Evolutionary conservation across 495 filamentous ascomycete genomes (phyloP).

Genomic region (Aspergillus carlsbadensis): DNA sequence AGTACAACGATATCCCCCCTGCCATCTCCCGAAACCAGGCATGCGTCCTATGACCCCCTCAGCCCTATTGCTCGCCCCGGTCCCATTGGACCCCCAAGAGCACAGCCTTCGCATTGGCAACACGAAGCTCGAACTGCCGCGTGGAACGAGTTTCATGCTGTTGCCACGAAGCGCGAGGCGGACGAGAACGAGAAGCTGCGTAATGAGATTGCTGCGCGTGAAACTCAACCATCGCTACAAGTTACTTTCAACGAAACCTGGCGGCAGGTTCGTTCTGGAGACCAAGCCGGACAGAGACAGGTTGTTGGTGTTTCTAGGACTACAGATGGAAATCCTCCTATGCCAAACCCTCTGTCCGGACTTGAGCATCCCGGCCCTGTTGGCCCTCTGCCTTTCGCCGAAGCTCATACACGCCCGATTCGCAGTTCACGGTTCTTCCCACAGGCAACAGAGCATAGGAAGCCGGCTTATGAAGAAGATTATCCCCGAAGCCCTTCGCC

Average conservation of each 20-base stretch:
- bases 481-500: slow-evolving; percentile 55
- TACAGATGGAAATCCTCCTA: slow-evolving; percentile 27
- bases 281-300: slow-evolving; percentile 40
- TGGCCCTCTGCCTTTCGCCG: slow-evolving; percentile 38
- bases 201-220: slow-evolving; percentile 36
- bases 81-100: slow-evolving; percentile 52
- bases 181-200: slow-evolving; percentile 39
- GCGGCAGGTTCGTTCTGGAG: slow-evolving; percentile 55
- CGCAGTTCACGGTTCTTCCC: slow-evolving; percentile 76
- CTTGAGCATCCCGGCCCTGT: slow-evolving; percentile 38
- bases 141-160: slow-evolving; percentile 51
- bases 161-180: slow-evolving; percentile 42
- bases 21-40: slow-evolving; percentile 37
- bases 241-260: slow-evolving; percentile 62
- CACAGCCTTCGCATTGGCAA: slow-evolving; percentile 38
- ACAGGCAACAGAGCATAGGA: slow-evolving; percentile 42
- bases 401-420: slow-evolving; percentile 33
- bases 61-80: slow-evolving; percentile 44
- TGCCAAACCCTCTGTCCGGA: slow-evolving; percentile 32
- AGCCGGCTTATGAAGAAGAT: slow-evolving; percentile 30
- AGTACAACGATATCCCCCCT: slow-evolving; percentile 30
- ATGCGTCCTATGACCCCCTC: slow-evolving; percentile 37
- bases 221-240: slow-evolving; percentile 39
- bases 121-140: slow-evolving; percentile 36
- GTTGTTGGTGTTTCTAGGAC: slow-evolving; percentile 34